These are phyloP conservation scores for Schizothecium vesticola DNA, from an alignment of 495 filamentous ascomycete genomes.

Conservation along the genomic window DNA sequence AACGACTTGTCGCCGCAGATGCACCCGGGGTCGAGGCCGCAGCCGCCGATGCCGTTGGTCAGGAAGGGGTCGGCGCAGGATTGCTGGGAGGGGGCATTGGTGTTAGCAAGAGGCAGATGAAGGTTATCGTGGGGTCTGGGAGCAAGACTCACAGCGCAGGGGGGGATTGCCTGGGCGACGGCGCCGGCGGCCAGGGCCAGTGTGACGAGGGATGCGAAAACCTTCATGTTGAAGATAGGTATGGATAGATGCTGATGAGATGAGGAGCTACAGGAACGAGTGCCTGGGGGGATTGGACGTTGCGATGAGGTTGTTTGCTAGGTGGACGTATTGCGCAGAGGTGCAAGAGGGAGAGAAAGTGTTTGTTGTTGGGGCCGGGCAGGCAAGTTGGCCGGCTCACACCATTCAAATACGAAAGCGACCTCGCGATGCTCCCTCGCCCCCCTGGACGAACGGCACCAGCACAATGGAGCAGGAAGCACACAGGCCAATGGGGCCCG, in stretches of 20 bases:
- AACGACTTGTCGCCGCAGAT: slow-evolving; percentile 60
- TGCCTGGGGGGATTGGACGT: not conserved
- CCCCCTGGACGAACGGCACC: not conserved
- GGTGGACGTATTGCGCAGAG: not conserved
- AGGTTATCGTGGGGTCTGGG: not conserved
- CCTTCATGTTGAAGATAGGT: slow-evolving; percentile 32
- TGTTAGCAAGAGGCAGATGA: slow-evolving; percentile 6
- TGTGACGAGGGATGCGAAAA: slow-evolving; percentile 25
- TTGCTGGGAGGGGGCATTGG: slow-evolving; percentile 37
- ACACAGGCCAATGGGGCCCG: not conserved
- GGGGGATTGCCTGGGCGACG: slow-evolving; percentile 45
- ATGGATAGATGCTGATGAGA: not conserved
- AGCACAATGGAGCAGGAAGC: not conserved
- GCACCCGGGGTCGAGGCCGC: slow-evolving; percentile 57
- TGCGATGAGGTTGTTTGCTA: not conserved
- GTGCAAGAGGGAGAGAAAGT: not conserved
- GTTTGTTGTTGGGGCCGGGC: not conserved
- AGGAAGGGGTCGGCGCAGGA: slow-evolving; percentile 49
- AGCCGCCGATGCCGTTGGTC: slow-evolving; percentile 42
- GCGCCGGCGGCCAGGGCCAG: slow-evolving; percentile 27
- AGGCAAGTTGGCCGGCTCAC: not conserved
- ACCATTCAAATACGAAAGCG: not conserved
- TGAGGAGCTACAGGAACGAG: not conserved
- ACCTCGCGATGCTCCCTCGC: not conserved
- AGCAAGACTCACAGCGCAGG: slow-evolving; percentile 46